A percentile compares a stretch with the other conserved stretches of the same genome.
Evolutionary conservation across 192 early-diverging fungal species (phyloP).

Genomic region (Backusella psychrophila): DNA sequence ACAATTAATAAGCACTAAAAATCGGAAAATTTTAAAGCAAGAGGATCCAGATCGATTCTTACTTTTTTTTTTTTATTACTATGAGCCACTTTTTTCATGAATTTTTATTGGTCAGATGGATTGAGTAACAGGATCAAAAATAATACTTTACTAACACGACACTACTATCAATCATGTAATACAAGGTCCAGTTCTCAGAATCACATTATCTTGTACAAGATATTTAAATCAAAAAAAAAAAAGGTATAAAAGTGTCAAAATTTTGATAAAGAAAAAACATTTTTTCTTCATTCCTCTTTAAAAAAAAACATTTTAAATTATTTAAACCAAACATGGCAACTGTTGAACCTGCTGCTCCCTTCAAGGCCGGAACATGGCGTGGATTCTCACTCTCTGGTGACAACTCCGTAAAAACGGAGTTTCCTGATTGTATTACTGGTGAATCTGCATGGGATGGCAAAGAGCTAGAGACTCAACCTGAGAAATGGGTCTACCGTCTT

Average conservation of each 20-base stretch:
- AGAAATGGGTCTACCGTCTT: constrained; percentile 27
- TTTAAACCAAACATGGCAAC: neutral
- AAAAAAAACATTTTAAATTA: neutral
- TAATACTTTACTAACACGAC: neutral
- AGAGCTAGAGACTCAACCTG: constrained; percentile 23
- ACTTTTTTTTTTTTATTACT: too few relatives aligned
- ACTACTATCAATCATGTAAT: neutral
- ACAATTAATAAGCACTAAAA: neutral
- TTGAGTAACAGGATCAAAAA: neutral
- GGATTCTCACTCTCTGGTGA: constrained; percentile 9
- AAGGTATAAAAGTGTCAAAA: neutral
- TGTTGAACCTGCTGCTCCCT: neutral
- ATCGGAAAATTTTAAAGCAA: neutral
- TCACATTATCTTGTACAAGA: neutral
- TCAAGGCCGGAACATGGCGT: neutral
- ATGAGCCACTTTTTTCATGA: neutral
- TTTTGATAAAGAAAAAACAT: neutral
- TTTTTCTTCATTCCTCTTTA: neutral
- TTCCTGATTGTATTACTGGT: constrained; percentile 16
- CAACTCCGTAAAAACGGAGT: constrained; percentile 3
- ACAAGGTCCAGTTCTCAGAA: neutral
- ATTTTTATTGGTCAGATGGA: neutral
- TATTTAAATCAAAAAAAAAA: neutral
- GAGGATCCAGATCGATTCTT: neutral
- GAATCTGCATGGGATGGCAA: constrained; percentile 32